A percentile compares a stretch with the other conserved stretches of the same genome.
Conservation (phyloP, 1,284 basidiomycete genomes). For the Ustilago shanxiensis region DNA sequence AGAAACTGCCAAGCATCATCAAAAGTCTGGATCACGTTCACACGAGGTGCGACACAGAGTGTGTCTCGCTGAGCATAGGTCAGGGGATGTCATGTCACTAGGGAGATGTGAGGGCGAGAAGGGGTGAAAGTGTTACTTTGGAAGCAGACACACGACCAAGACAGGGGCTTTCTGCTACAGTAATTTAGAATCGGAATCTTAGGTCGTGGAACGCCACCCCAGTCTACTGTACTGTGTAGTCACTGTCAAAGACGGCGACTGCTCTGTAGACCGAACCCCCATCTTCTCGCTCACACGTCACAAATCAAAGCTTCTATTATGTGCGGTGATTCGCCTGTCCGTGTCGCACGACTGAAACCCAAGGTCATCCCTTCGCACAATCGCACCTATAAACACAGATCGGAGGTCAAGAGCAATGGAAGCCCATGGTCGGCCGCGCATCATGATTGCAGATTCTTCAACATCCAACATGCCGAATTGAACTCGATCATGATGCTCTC, state of each 20-base stretch:
- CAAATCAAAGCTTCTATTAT: neutral
- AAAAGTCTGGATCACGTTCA: no score
- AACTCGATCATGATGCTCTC: neutral
- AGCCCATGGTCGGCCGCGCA: neutral
- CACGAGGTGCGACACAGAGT: no score
- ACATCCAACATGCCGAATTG: neutral
- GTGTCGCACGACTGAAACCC: no score
- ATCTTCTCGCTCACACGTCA: neutral
- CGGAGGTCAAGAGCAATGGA: neutral
- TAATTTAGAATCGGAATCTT: neutral
- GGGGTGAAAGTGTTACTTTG: neutral
- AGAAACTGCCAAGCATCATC: neutral
- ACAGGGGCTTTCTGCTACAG: conserved; percentile 12
- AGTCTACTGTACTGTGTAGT: no score
- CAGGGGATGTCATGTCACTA: no score
- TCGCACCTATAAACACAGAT: neutral
- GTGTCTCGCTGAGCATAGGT: neutral
- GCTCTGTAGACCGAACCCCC: no score
- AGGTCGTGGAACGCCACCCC: no score
- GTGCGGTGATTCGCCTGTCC: neutral
- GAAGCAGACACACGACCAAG: conserved; percentile 10
- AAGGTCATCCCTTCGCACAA: neutral
- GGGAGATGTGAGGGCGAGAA: neutral
- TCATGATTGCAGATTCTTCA: neutral
- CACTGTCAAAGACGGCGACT: no score